A percentile compares a stretch with the other conserved stretches of the same genome.
Conservation (phyloP, 768 basidiomycete species). For the Austroboletus eburneus region DNA sequence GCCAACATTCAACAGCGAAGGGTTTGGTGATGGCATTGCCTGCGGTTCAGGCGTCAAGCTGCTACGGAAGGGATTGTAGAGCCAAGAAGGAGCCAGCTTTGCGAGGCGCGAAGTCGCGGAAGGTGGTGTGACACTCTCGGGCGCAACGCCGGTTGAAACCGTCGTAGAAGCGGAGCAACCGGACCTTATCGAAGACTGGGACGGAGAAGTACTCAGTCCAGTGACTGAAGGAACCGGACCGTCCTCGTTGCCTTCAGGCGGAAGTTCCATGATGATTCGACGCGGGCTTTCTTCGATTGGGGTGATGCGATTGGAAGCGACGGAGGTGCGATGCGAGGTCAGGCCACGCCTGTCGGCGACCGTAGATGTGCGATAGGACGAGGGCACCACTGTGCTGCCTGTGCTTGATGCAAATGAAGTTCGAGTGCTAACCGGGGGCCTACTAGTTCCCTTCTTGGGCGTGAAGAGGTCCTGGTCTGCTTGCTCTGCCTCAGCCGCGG, state of each 20-base stretch:
- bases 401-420: slow-evolving; percentile 41
- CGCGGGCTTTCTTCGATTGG: slow-evolving; percentile 73
- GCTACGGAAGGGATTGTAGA: slow-evolving; percentile 72
- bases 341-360: slow-evolving; percentile 37
- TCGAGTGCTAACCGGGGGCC: slow-evolving; percentile 28
- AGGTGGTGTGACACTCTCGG: slow-evolving; percentile 17
- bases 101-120: slow-evolving; percentile 40
- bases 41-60: slow-evolving; percentile 50
- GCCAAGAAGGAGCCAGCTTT: slow-evolving; percentile 71
- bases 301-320: slow-evolving; percentile 43
- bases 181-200: slow-evolving; percentile 58
- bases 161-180: slow-evolving; percentile 48
- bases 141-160: slow-evolving; percentile 18
- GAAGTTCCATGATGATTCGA: slow-evolving; percentile 46
- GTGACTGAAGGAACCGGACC: slow-evolving; percentile 31
- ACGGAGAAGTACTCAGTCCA: slow-evolving; percentile 57
- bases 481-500: slow-evolving; percentile 59
- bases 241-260: slow-evolving; percentile 37
- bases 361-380: slow-evolving; percentile 33
- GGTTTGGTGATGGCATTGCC: slow-evolving; percentile 40
- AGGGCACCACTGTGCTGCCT: slow-evolving; percentile 33
- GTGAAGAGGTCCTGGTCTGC: slow-evolving; percentile 73
- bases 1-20: slow-evolving; percentile 36
- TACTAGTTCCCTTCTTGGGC: slow-evolving; percentile 39
- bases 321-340: slow-evolving; percentile 47